Base-by-base conservation (phyloP, 2,329 filamentous ascomycete species). In the Peltaster fructicola region DNA sequence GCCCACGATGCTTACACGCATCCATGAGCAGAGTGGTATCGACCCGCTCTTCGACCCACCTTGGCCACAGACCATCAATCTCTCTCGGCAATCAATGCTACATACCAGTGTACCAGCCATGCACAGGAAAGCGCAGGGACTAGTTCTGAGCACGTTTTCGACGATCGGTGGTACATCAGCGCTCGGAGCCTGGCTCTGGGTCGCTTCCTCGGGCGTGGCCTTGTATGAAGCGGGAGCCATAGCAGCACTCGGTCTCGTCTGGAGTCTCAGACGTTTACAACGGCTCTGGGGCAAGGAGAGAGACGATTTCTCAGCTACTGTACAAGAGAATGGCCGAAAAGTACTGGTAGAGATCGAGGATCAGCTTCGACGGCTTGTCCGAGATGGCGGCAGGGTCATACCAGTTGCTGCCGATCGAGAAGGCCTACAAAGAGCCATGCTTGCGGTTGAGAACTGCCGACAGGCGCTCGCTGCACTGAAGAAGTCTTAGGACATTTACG, bases 11-110 rank as follows among this genome's bases (percentile, higher is more conserved):
- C 32, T 44, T 6, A 32, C 37, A 8, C 30, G 36, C 9, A 30
- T 47, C 7, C 25, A 39, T 14, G 30, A 41, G 14, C 27, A 42
- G 15, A 41, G 33, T 11, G 41, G 43, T 4, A 19, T 48, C n/a
- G 43, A 47, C 17, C 38, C 43, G 1, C 26, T 44, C 8, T 43
- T 47, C 28, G 39, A 47, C 11, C 45, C 46, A 3, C 66, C 63
- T 14, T 91, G 78, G 80, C 79, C 74, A 1, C 63, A 67, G 3
- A 69, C 80, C 30, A 85, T 93, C 31, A 59, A 74, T 8, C 61
- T 66, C 14, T 72, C 73, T 6, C 68, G 82, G n/a, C 56, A 62
- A 14, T 37, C 49, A 8, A 51, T 61, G 19, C 38, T 56, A 14
- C 40, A 45, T 8, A 44, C 47, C 3, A 44, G 50, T 2, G 45